Percentiles rank a stretch among this genome's conserved stretches.
Conservation (phyloP, 2,329 filamentous ascomycete genomes). For the Talaromyces atroroseus region DNA sequence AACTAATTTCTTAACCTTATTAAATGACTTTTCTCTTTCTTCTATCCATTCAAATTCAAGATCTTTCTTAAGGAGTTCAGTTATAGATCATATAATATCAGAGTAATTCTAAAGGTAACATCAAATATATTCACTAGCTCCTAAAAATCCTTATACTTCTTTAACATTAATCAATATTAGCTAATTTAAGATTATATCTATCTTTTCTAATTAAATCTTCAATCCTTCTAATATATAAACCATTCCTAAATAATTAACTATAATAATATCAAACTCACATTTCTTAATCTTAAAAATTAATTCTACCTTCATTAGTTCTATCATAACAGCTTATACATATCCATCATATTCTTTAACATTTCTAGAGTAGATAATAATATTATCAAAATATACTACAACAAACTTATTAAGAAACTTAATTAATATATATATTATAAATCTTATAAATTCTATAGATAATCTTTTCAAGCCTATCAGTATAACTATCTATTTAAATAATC, state of each 20-base stretch:
- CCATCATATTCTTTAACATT: background rate
- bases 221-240: background rate
- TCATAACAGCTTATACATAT: background rate
- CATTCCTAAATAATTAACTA: background rate
- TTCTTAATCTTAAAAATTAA: background rate
- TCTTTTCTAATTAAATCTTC: background rate
- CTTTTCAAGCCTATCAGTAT: background rate
- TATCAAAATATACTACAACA: background rate
- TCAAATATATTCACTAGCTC: background rate
- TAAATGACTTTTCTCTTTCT: background rate
- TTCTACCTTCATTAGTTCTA: background rate
- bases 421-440: background rate
- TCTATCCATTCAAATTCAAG: background rate
- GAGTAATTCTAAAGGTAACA: background rate
- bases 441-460: background rate
- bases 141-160: too few relatives aligned
- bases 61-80: background rate
- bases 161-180: too few relatives aligned
- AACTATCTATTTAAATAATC: background rate
- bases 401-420: background rate
- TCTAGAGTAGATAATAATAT: background rate
- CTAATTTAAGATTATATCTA: too few relatives aligned
- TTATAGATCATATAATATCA: background rate
- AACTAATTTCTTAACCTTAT: background rate
- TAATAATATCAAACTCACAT: background rate